Evolutionary conservation across 768 basidiomycete species (phyloP).

Genomic region (Phanerochaete sordida): DNA sequence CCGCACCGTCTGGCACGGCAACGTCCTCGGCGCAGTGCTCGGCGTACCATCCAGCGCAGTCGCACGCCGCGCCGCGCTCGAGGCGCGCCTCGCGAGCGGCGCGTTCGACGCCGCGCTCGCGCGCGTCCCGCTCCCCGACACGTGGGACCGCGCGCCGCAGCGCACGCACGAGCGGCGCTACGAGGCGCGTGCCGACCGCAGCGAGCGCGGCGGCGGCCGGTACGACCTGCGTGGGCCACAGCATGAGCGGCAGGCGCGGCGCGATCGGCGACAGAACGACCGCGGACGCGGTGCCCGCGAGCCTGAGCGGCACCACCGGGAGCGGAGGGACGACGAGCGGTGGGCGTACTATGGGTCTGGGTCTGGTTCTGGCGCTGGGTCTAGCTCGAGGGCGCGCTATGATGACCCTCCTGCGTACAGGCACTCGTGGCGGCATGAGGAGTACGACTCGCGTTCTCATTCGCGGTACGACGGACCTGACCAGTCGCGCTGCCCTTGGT

Average conservation of each 20-base stretch:
- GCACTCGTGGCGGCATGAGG: background rate
- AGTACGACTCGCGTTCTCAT: background rate
- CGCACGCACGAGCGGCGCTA: background rate
- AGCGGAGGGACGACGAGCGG: background rate
- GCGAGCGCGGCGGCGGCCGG: too few relatives aligned
- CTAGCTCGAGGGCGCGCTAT: background rate
- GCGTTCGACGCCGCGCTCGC: background rate
- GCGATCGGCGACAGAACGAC: background rate
- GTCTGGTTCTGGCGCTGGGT: too few relatives aligned
- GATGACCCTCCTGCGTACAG: background rate
- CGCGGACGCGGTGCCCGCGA: background rate
- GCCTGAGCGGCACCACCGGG: background rate
- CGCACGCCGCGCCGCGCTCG: background rate
- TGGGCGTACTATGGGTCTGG: too few relatives aligned
- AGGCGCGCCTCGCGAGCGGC: background rate
- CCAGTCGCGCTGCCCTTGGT: background rate
- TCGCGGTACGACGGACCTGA: background rate
- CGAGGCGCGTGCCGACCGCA: background rate
- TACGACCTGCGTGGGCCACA: too few relatives aligned
- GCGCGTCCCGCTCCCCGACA: background rate
- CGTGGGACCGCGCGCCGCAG: background rate
- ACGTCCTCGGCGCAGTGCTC: conserved; percentile 21
- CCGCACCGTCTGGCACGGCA: conserved; percentile 1
- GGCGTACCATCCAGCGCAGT: conserved; percentile 10
- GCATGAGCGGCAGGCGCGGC: too few relatives aligned